A percentile compares a stretch with the other conserved stretches of the same genome.
phyloP scores from a whole-genome alignment of 2,329 filamentous ascomycete species.

The Verticillium dahliae region DNA sequence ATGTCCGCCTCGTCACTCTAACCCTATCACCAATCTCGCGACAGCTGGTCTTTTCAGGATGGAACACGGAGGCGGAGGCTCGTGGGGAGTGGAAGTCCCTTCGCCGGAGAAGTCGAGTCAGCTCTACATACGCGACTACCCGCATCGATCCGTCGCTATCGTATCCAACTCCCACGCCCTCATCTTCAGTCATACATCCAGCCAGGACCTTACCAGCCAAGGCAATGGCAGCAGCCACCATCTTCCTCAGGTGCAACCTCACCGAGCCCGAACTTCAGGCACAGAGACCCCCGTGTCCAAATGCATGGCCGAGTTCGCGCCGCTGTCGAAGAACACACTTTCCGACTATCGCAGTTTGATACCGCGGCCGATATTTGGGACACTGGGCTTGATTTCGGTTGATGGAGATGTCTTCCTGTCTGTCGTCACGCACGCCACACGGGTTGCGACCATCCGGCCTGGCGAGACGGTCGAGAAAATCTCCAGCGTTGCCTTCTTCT shows the following conservation, averaged over 20 bases:
- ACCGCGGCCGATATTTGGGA: slow-evolving; percentile 72
- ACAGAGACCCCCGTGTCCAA: slow-evolving; percentile 43
- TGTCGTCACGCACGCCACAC: slow-evolving; percentile 72
- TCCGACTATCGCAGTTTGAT: slow-evolving; percentile 72
- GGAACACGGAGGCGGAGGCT: slow-evolving; percentile 36
- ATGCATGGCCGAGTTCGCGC: slow-evolving; percentile 85
- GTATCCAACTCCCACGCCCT: slow-evolving; percentile 73
- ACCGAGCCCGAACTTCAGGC: slow-evolving; percentile 33
- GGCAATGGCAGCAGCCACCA: slow-evolving; percentile 51
- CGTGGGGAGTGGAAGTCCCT: slow-evolving; percentile 40
- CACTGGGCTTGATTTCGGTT: slow-evolving; percentile 79
- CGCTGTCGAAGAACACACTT: slow-evolving; percentile 57
- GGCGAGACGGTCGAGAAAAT: slow-evolving; percentile 89
- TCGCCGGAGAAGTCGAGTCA: slow-evolving; percentile 60
- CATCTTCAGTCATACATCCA: slow-evolving; percentile 72
- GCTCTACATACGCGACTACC: slow-evolving; percentile 79
- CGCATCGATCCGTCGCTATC: slow-evolving; percentile 81
- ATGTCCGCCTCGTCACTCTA: slow-evolving; percentile 1
- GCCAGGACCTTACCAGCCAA: slow-evolving; percentile 36
- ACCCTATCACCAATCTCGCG: slow-evolving; percentile 1
- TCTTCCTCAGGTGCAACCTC: slow-evolving; percentile 38
- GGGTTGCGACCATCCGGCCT: slow-evolving; percentile 75
- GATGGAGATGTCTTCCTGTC: slow-evolving; percentile 84
- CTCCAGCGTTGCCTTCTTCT: slow-evolving; percentile 83
- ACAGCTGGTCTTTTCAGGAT: slow-evolving; percentile 24